Conservation (phyloP, 371 early-diverging fungal genomes). For the Apophysomyces variabilis region DNA sequence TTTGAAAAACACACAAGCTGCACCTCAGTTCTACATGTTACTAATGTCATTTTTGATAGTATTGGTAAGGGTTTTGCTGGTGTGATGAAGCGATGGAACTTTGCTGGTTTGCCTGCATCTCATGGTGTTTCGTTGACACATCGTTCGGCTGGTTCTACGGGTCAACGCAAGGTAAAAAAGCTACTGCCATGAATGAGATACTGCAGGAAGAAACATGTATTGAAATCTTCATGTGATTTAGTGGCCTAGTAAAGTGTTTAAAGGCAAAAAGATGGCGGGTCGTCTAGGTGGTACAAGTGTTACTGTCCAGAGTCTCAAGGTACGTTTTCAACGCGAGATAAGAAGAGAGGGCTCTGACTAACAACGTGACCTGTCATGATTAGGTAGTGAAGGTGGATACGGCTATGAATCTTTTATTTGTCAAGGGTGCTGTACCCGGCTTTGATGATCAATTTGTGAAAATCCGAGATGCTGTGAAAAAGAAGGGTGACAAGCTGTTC, state of each 20-base stretch:
- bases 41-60: conserved; percentile 35
- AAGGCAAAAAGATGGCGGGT: conserved; percentile 98
- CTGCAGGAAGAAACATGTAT: no score
- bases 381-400: conserved; percentile 89
- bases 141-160: conserved; percentile 94
- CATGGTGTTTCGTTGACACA: conserved; percentile 95
- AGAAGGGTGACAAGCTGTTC: conserved; percentile 69
- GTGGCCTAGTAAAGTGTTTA: conserved; percentile 91
- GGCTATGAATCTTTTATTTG: conserved; percentile 81
- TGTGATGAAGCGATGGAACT: conserved; percentile 97
- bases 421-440: conserved; percentile 94
- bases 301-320: conserved; percentile 84
- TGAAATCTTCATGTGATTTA: conserved; percentile 10
- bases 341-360: not conserved
- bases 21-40: no score
- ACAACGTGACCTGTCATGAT: not conserved
- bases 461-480: conserved; percentile 87
- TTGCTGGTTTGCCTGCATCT: conserved; percentile 90
- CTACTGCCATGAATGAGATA: no score
- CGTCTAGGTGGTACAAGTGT: conserved; percentile 88
- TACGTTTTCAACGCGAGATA: conserved; percentile 24
- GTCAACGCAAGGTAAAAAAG: conserved; percentile 76
- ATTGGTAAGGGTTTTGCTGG: conserved; percentile 97
- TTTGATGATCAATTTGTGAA: conserved; percentile 82
- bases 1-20: no score